Evolutionary conservation across 2,329 filamentous ascomycete genomes (phyloP), one percentile per base, ranked within the genome.

Genomic region (Blastomyces gilchristii): DNA sequence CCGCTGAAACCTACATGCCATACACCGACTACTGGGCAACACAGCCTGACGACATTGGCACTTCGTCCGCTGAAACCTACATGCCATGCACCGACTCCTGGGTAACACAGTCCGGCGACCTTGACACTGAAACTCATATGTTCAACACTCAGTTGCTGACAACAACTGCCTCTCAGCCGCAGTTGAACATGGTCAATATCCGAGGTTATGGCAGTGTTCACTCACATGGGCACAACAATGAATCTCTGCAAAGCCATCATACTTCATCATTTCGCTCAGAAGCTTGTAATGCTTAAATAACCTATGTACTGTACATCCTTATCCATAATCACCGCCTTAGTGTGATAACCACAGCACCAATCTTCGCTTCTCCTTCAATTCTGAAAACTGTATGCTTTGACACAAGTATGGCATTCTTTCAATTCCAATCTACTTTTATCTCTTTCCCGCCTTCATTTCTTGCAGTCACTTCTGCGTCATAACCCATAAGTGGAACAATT

Each of bases 371-470:
- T 49, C 50, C 61, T 52, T 52, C 41, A 59, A 63, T 63, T n/a
- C 45, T 50, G 34, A 63, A 63, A 59, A 63, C 47, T 34, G 41
- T 63, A 50, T 16, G 54, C 31, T 54, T 58, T 58, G 28, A 54
- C 14, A 63, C 31, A 41, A 63, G 58, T 59, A 63, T 63, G 18
- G 61, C 61, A 2, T 63, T 37, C 34, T 49, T 63, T 54, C 61
- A 63, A 59, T 63, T 54, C 61, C 54, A 63, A 59, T 63, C 54
- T 34, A 63, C 28, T 59, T 52, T 63, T 63, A 28, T 63, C 39
- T 59, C 56, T 37, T 63, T 45, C 41, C 54, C 61, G 22, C 14
- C 54, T 59, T 58, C 25, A 63, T 59, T 63, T 54, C 45, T 58
- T 37, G 61, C 43, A 59, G 45, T 58, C 47, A 63, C 61, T 25